Conservation (phyloP, 2,329 filamentous ascomycete genomes). For the Calonectria hawksworthii region DNA sequence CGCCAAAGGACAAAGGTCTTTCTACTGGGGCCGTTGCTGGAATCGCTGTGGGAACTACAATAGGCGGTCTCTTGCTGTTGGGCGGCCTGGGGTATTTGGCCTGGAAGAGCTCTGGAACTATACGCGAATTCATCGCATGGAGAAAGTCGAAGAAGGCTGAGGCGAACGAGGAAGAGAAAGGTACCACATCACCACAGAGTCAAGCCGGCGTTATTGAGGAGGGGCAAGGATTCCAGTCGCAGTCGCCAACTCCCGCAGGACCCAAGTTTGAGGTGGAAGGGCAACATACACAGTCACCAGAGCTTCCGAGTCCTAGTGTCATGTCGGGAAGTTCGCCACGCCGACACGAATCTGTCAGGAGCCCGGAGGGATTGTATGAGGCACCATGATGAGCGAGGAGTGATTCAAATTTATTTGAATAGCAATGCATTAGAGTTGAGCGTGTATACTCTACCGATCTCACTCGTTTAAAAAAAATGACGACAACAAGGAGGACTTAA, state of each 20-base stretch:
- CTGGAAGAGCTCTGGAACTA: not conserved
- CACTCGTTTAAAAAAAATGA: not conserved
- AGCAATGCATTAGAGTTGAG: not conserved
- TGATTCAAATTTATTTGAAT: not conserved
- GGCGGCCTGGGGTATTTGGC: not conserved
- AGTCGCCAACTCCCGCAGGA: not conserved
- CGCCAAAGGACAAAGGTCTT: not conserved
- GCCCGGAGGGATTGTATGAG: not conserved
- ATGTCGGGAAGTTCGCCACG: not conserved
- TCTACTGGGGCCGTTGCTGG: not conserved
- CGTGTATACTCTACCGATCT: not conserved
- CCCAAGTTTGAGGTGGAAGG: not conserved
- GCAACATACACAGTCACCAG: not conserved
- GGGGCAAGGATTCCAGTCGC: not conserved
- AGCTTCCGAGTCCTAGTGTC: not conserved
- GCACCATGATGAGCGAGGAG: not conserved
- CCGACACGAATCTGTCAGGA: not conserved
- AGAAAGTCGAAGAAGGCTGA: not conserved
- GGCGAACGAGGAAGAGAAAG: not conserved
- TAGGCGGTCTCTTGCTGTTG: not conserved
- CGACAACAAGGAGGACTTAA: not conserved
- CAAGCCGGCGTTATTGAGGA: not conserved
- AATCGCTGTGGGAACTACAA: not conserved
- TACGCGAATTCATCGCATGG: not conserved
- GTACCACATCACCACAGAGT: not conserved